Conservation (phyloP, 164 flowering plant species). For the Kalanchoe fedtschenkoi region DNA sequence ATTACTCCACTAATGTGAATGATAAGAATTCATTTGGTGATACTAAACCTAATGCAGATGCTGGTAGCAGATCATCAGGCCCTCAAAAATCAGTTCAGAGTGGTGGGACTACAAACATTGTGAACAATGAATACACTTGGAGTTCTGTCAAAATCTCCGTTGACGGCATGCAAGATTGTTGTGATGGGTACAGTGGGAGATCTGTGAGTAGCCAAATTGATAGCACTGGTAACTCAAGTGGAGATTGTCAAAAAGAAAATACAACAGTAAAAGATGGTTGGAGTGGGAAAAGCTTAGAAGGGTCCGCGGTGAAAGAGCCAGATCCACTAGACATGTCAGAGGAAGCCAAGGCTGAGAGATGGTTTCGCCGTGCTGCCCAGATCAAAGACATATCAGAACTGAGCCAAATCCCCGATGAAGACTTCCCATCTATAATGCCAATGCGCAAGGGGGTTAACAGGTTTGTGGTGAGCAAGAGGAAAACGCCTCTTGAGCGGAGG, state of each 20-base stretch:
- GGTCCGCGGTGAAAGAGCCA: slow-evolving; percentile 77
- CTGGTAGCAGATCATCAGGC: slow-evolving; percentile 2
- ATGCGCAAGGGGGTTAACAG: slow-evolving; percentile 96
- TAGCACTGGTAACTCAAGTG: neutral
- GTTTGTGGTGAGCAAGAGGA: slow-evolving; percentile 96
- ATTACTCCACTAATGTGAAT: slow-evolving; percentile 5
- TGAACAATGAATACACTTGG: slow-evolving; percentile 9
- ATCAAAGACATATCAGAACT: slow-evolving; percentile 93
- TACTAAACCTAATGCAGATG: slow-evolving; percentile 10
- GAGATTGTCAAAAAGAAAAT: slow-evolving; percentile 5
- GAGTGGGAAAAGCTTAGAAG: slow-evolving; percentile 82
- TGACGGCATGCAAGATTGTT: neutral
- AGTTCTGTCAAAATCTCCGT: neutral
- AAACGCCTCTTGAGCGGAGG: slow-evolving; percentile 89
- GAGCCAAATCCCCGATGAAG: slow-evolving; percentile 91
- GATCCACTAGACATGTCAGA: slow-evolving; percentile 97
- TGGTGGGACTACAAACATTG: slow-evolving; percentile 7
- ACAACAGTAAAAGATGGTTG: slow-evolving; percentile 20
- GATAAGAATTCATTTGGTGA: slow-evolving; percentile 15
- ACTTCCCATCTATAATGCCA: slow-evolving; percentile 96
- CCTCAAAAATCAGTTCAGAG: slow-evolving; percentile 10
- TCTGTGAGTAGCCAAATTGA: neutral
- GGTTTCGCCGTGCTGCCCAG: slow-evolving; percentile 90
- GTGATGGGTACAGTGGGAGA: neutral
- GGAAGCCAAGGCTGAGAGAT: slow-evolving; percentile 92